Base-by-base conservation (phyloP, 495 filamentous ascomycete genomes). In the Xylaria nigripes region DNA sequence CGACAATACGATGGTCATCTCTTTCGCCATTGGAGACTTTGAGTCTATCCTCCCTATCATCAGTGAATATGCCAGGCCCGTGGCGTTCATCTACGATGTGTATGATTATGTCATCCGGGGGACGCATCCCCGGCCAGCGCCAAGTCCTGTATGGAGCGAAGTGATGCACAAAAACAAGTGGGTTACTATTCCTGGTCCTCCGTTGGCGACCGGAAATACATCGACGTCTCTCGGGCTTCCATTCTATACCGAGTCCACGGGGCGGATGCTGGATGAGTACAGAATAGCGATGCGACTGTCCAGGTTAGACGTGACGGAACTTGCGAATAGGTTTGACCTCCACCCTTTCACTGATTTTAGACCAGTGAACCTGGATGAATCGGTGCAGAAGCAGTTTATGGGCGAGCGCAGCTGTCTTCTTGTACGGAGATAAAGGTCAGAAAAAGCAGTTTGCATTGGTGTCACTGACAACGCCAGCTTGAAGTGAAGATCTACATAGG, bases 141-240 rank as follows among this genome's bases (percentile, higher is more conserved):
- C 19, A 32, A 53, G 51, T 22, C 51, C 42, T 8, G 22, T 53
- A 46, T 53, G 51, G 51, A 53, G 51, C 18, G 13, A n/a, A 27
- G 51, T 53, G 21, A 46, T 21, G 23, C 27, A 40, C 12, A 5
- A 40, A 7, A 15, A 36, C 3, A 10, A 13, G 3, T 53, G 42
- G 51, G 43, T 53, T 46, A 40, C 51, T 3, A 40, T 46, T 24
- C 51, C 43, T 32, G 42, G 51, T 27, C 42, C 51, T 36, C 51
- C 51, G 0, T 3, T 46, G 43, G 32, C 38, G 7, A 0, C n/a
- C 2, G 2, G 2, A 25, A 15, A 19, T 7, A 1, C 13, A 40
- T 7, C 25, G 18, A 44, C 15, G 6, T 2, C 32, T 22, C 22
- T 7, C 6, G 22, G 42, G 29, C 18, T 40, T 38, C 15, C 51